Evolutionary conservation across 345 rosid species (phyloP), one percentile per base, ranked within the genome.

Genomic region (Litchi chinensis): DNA sequence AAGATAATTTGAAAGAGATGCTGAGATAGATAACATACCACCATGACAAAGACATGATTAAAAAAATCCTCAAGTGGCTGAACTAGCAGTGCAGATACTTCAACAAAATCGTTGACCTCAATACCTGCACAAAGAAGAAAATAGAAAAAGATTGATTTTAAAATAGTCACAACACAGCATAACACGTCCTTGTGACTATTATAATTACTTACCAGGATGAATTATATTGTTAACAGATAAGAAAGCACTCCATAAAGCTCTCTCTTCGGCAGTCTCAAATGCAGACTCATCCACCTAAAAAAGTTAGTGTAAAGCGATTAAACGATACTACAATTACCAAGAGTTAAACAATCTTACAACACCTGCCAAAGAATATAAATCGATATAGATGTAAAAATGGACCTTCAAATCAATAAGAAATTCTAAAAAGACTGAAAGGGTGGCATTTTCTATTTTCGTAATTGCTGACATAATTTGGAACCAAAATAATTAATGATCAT

Each of bases 1-100:
- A 63, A 40, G 40, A 28, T 46, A 15, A 44, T 26, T 9, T 11
- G 32, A 76, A 39, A 11, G 18, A 41, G 44, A 32, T 28, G 26
- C 1, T 19, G 56, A 78, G 83, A 77, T 12, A 78, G 83, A 77
- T 10, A 79, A 88, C 99, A 44, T 86, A 93, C 99, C 99, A 93
- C 99, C 99, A 95, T 95, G 78, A 95, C 98, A 24, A 95, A 93
- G 73, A 93, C 98, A 78, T 90, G 78, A 82, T 93, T 85, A 86
- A 95, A 95, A 85, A 95, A 95, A 77, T 93, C 92, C 80, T 92
- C 99, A 0, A 95, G 92, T 13, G 99, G 98, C 46, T 89, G 90
- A 21, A 93, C 44, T 62, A 95, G 86, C 76, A 82, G 82, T 32
- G 80, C 86, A 40, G 99, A 95, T 79, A 86, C 76, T 82, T 92